A percentile compares a stretch with the other conserved stretches of the same genome.
Evolutionary conservation across 306 rosid genomes (phyloP).

Genomic region (Urtica urens): DNA sequence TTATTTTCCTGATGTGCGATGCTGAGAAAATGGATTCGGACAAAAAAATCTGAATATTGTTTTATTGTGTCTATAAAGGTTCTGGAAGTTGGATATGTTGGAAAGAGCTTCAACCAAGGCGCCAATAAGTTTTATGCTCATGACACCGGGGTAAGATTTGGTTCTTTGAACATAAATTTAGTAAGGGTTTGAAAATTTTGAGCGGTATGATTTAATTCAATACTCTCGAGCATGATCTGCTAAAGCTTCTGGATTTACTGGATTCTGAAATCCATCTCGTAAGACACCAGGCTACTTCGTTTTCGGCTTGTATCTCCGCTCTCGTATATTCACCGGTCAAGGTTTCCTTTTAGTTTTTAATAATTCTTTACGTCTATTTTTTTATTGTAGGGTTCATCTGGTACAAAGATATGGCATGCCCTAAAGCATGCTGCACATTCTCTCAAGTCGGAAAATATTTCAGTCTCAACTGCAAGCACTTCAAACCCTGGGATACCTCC

Average conservation of each 20-base stretch:
- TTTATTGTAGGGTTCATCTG: conserved; percentile 55
- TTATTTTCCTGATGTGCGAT: conserved; percentile 8
- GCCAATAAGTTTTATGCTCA: conserved; percentile 50
- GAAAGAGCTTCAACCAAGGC: conserved; percentile 58
- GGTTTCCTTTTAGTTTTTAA: conserved; percentile 11
- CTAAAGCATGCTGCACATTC: conserved; percentile 66
- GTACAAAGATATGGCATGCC: conserved; percentile 50
- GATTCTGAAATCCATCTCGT: background rate
- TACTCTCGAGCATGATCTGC: too few relatives aligned
- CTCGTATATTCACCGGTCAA: conserved; percentile 2
- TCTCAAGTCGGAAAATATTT: conserved; percentile 44
- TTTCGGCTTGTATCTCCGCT: too few relatives aligned
- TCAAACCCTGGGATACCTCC: conserved; percentile 97
- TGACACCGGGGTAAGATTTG: conserved; percentile 51
- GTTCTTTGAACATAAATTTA: background rate
- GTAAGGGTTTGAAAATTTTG: too few relatives aligned
- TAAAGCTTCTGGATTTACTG: too few relatives aligned
- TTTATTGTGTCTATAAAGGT: conserved; percentile 33
- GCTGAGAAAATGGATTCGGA: too few relatives aligned
- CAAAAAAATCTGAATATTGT: conserved; percentile 8
- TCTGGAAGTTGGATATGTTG: conserved; percentile 77
- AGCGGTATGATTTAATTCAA: too few relatives aligned
- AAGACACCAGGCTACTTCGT: conserved; percentile 8
- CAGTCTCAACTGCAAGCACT: conserved; percentile 42
- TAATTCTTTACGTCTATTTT: background rate